Conservation (phyloP, 441 rosid genomes). For the Viola pubescens region DNA sequence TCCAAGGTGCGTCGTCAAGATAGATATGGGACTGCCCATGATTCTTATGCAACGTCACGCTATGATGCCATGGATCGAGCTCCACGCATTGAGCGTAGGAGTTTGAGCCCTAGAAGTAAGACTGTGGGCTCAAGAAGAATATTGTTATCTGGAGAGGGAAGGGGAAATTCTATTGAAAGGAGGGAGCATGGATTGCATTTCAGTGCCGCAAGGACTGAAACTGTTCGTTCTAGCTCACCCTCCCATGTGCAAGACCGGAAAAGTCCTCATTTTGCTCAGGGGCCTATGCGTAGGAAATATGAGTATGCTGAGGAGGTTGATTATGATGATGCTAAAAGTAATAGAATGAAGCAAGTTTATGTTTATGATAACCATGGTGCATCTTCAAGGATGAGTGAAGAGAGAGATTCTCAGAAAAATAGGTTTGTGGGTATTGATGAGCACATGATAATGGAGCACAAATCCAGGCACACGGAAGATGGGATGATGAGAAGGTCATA, state of each 20-base stretch:
- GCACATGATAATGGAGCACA: constrained; percentile 26
- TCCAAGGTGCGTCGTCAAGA: constrained; percentile 25
- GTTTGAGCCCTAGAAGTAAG: constrained; percentile 31
- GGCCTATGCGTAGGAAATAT: constrained; percentile 25
- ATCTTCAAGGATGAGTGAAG: constrained; percentile 27
- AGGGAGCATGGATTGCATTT: constrained; percentile 30
- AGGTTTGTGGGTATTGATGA: constrained; percentile 25
- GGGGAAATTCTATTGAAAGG: constrained; percentile 26
- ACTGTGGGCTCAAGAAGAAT: constrained; percentile 30
- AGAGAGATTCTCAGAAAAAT: constrained; percentile 27
- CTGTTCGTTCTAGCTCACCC: constrained; percentile 24
- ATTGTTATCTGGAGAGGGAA: constrained; percentile 18
- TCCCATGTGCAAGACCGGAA: constrained; percentile 19
- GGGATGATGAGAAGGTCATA: constrained; percentile 25
- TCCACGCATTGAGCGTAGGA: constrained; percentile 27
- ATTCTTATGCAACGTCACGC: constrained; percentile 17
- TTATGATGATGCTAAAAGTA: constrained; percentile 24
- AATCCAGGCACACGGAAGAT: constrained; percentile 31
- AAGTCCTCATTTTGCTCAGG: constrained; percentile 31
- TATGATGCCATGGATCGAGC: constrained; percentile 22
- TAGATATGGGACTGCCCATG: constrained; percentile 24
- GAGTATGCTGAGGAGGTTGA: constrained; percentile 23
- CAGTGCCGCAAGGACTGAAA: constrained; percentile 27
- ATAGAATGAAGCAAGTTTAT: constrained; percentile 26
- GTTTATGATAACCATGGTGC: constrained; percentile 30